Conservation (phyloP, 352 stramenopile species). For the Thalassiosira pacifica region DNA sequence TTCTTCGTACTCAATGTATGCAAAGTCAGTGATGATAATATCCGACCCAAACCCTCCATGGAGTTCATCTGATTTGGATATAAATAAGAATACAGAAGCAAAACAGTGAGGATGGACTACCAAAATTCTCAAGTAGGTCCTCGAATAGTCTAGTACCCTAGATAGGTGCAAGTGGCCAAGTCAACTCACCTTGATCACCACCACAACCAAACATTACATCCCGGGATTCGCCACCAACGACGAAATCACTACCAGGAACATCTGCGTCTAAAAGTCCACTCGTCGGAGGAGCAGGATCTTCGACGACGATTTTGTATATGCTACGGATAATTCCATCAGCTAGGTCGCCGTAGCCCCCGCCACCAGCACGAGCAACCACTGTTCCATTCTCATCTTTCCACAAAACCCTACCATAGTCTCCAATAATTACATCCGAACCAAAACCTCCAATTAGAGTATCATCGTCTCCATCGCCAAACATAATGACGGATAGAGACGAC, state of each 20-base stretch:
- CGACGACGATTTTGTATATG: slow-evolving; percentile 29
- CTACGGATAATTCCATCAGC: slow-evolving; percentile 55
- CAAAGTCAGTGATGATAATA: slow-evolving; percentile 52
- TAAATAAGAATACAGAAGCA: not conserved
- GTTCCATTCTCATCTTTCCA: slow-evolving; percentile 40
- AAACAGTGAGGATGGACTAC: not conserved
- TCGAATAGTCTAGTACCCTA: slow-evolving; percentile 4
- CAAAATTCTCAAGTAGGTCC: not conserved
- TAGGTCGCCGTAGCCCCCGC: slow-evolving; percentile 63
- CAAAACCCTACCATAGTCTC: slow-evolving; percentile 62
- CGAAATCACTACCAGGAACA: slow-evolving; percentile 37
- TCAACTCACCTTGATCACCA: slow-evolving; percentile 17
- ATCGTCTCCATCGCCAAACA: slow-evolving; percentile 67
- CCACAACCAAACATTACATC: slow-evolving; percentile 53
- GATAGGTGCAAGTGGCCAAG: too few species aligned
- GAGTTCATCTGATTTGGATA: slow-evolving; percentile 37
- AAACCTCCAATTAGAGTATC: slow-evolving; percentile 51
- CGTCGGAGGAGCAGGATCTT: slow-evolving; percentile 25
- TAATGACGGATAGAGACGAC: slow-evolving; percentile 55
- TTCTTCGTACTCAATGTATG: slow-evolving; percentile 13
- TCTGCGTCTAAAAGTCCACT: slow-evolving; percentile 35
- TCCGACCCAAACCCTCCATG: slow-evolving; percentile 41
- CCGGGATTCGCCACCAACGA: slow-evolving; percentile 36
- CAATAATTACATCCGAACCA: slow-evolving; percentile 56
- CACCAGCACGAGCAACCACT: slow-evolving; percentile 47